A percentile compares a stretch with the other conserved stretches of the same genome.
Conservation (phyloP, 2,329 filamentous ascomycete species). For the Ceratocystis alfenasii region DNA sequence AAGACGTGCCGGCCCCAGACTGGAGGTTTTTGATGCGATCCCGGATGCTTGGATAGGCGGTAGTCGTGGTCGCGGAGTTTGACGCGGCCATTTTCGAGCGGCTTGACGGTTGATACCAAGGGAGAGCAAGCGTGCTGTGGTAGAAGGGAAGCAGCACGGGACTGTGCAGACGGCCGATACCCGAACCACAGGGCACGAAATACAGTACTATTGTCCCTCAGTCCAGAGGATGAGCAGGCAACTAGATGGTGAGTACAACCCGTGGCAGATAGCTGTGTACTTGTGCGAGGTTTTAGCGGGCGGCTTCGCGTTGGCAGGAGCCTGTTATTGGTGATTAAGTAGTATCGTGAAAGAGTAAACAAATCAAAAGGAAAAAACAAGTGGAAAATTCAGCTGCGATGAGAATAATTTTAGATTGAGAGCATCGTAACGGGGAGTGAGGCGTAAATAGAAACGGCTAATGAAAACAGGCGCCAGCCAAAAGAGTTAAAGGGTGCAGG, state of each 20-base stretch:
- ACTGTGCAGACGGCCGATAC: not conserved
- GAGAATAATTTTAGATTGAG: constrained; percentile 3
- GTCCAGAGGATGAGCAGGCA: not conserved
- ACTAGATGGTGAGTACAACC: no score
- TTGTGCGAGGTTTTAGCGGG: no score
- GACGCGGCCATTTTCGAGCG: not conserved
- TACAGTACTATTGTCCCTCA: not conserved
- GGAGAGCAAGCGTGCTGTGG: not conserved
- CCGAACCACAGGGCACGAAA: not conserved
- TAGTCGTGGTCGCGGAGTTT: not conserved
- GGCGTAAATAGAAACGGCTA: constrained; percentile 6
- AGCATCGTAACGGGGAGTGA: not conserved
- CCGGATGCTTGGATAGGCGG: not conserved
- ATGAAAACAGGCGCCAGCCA: not conserved
- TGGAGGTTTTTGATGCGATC: constrained; percentile 6
- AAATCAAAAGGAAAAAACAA: not conserved
- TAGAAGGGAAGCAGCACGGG: not conserved
- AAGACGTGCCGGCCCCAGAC: not conserved
- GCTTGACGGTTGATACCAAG: not conserved
- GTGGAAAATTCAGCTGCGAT: not conserved
- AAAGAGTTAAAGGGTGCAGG: not conserved
- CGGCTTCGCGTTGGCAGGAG: no score
- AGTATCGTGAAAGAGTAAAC: not conserved
- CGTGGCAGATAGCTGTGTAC: no score
- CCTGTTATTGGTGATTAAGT: not conserved